Percentiles rank a stretch among this genome's conserved stretches.
Conservation (phyloP, 495 filamentous ascomycete genomes). For the Tuber borchii region DNA sequence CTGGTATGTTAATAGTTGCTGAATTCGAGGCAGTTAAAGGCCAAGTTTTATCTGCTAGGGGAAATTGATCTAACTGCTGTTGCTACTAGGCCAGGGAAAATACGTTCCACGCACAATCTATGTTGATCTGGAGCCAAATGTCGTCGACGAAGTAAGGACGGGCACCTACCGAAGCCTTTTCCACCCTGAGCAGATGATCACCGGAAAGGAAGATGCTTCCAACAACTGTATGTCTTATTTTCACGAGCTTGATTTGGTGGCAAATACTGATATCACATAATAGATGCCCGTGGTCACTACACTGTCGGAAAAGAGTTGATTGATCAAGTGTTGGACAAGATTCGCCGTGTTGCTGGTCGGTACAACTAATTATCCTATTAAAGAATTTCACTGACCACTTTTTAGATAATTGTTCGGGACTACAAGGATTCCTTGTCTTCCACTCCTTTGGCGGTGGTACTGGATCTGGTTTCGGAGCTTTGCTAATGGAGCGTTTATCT, state of each 20-base stretch:
- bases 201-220: conserved; percentile 97
- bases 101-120: conserved; percentile 99
- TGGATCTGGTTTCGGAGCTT: conserved; percentile 81
- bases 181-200: conserved; percentile 99
- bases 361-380: conserved; percentile 5
- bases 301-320: conserved; percentile 89
- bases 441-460: conserved; percentile 92
- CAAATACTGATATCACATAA: conserved; percentile 37
- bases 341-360: conserved; percentile 75
- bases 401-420: conserved; percentile 79
- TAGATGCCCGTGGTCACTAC: conserved; percentile 85
- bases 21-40: not conserved
- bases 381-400: conserved; percentile 7
- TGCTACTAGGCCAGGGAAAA: conserved; percentile 78
- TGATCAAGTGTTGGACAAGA: conserved; percentile 73
- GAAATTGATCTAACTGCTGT: conserved; percentile 13
- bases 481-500: conserved; percentile 78
- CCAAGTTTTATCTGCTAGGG: not conserved
- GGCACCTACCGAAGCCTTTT: conserved; percentile 92
- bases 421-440: conserved; percentile 89
- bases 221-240: conserved; percentile 69
- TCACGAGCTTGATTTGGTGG: not conserved
- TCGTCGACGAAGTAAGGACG: conserved; percentile 98
- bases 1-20: conserved; percentile 59
- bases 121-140: conserved; percentile 98